Evolutionary conservation across 371 early-diverging fungal species (phyloP), one percentile per base, ranked within the genome.

Genomic region (Choanephora cucurbitarum): DNA sequence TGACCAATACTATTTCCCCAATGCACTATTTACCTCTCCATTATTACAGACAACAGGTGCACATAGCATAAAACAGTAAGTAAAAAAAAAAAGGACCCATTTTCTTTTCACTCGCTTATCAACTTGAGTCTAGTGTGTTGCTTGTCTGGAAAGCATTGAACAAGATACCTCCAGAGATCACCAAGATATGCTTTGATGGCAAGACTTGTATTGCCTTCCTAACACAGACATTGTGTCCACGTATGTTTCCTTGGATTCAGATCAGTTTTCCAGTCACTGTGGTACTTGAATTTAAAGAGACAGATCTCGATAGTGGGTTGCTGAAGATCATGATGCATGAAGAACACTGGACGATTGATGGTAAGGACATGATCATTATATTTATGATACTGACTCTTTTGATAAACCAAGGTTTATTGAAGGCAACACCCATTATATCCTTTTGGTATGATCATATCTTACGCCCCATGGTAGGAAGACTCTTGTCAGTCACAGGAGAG

Each of bases 361-460:
- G 70, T 66, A 55, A 40, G 8, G 13, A 0, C 11, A 34, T 48
- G 8, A 47, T 14, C n/a, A 41, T 17, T 17, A 33, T n/a, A 50
- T 43, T 31, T 5, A 41, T 6, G 40, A n/a, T 43, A 17, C n/a
- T n/a, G n/a, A n/a, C n/a, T 17, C 24, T 53, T 23, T 13, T 14
- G 52, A 28, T 32, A 32, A 32, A 32, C 14, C 1, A 49, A 77
- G 77, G 83, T 23, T 66, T 84, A 47, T 66, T 85, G 11, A 72
- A 79, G 47, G 72, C 82, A 28, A 64, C 83, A 47, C 86, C 86
- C 13, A 55, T 80, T 22, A 46, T 84, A 17, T 75, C 73, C 5
- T 78, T 71, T 67, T 85, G 86, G 86, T 84, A 85, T 59, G 82
- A 85, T 54, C 70, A 75, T 46, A 71, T 85, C 17, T 68, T 82